Base-by-base conservation (phyloP, 2,329 filamentous ascomycete genomes). In the Neofusicoccum kwambonambiense region DNA sequence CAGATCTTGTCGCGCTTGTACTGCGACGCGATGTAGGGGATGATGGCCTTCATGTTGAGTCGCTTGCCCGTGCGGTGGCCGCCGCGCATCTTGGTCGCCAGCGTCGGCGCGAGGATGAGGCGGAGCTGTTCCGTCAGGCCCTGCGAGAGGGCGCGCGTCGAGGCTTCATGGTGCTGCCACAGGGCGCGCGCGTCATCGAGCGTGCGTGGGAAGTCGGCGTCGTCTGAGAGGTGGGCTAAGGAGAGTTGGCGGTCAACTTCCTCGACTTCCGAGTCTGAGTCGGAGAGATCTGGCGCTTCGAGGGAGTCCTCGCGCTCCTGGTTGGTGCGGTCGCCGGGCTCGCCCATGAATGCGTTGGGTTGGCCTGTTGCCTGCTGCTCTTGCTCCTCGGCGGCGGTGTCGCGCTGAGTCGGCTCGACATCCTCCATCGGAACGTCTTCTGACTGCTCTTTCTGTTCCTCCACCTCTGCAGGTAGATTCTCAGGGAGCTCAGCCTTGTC, bases 1-100 rank as follows among this genome's bases (percentile, higher is more conserved):
- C 95, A 99, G 79, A 99, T 99, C 84, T 99, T 99, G 86, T 99
- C 95, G 67, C 95, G 91, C 83, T 97, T 98, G 85, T 97, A 99
- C 75, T 91, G 90, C 0, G 93, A 98, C 1, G 96, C 95, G 71
- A 99, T 98, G 80, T 99, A 99, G 0, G 96, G 95, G 72, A 99
- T 99, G 79, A 99, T 99, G 70, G 94, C 92, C 80, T 98, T 98
- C 82, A 99, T 97, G 79, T 98, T 99, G 71, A 99, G 91, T 0
- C 95, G 90, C 78, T 99, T 99, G 68, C 95, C 95, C 0, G 95
- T 99, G 70, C 95, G 91, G 85, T 96, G 98, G 70, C 96, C 93
- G 49, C 95, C 95, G 1, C 94, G 93, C 67, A 99, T 90, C 74
- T 98, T 99, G 42, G 95, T 98, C 1, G 94, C 93, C 62, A 96